phyloP scores from a whole-genome alignment of 306 rosid species.

The Pterocarpus santalinus region DNA sequence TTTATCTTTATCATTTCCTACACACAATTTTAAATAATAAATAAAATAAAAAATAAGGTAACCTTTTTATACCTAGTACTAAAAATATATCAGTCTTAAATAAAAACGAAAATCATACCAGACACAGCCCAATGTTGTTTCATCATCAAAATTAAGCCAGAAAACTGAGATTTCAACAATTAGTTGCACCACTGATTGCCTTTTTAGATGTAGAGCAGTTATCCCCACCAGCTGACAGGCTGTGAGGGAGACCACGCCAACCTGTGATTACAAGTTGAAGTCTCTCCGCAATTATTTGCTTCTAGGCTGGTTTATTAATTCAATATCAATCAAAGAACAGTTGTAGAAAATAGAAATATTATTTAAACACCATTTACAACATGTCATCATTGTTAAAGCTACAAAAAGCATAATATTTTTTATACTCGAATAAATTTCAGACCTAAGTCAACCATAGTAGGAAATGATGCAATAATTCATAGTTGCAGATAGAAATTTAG shows the following conservation, averaged over 20 bases:
- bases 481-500: no score
- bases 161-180: background rate
- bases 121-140: background rate
- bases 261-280: conserved; percentile 52
- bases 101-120: background rate
- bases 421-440: conserved; percentile 1
- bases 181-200: background rate
- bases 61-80: background rate
- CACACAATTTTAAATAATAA: background rate
- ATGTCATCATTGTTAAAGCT: conserved; percentile 27
- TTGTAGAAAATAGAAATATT: background rate
- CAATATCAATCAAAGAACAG: conserved; percentile 33
- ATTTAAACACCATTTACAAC: conserved; percentile 14
- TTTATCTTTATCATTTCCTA: background rate
- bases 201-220: conserved; percentile 3
- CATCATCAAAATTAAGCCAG: conserved; percentile 18
- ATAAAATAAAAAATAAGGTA: background rate
- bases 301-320: conserved; percentile 4
- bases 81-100: background rate
- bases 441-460: no score
- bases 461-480: background rate
- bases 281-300: conserved; percentile 43
- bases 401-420: conserved; percentile 18
- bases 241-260: conserved; percentile 58
- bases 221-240: conserved; percentile 54